Base-by-base conservation (phyloP, 2,329 filamentous ascomycete genomes). In the Ascochyta pisi region DNA sequence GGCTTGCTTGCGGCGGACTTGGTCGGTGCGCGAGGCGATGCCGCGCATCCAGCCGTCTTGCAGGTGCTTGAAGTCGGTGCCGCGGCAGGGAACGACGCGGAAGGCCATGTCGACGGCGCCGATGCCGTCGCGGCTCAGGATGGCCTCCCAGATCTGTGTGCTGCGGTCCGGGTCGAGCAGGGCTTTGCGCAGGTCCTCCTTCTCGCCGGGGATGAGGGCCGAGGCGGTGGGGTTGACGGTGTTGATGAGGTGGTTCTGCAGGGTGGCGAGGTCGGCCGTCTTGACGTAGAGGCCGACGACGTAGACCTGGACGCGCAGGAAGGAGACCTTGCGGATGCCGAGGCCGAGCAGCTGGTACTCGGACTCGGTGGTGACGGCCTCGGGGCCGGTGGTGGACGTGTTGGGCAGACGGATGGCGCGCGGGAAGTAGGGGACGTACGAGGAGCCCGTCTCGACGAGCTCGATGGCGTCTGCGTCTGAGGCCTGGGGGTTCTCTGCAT, bases 41-140 rank as follows among this genome's bases (percentile, higher is more conserved):
- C 91, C 90, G 6, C 92, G 86, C 56, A 97, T 91, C 80, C 93
- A 96, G 1, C 91, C 95, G 71, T 99, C 95, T 37, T 94, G 86
- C 60, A 99, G 77, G 75, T 99, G 95, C 63, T 89, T 86, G 76
- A 97, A 98, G 76, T 98, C 93, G 16, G 95, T 99, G 76, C 96
- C 92, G 34, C 92, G 84, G n/a, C 92, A 92, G 0, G 95, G 95
- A 3, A 94, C 87, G 61, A 99, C 89, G 41, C 94, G 85, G 78
- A 96, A 87, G 0, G 88, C 85, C 24, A 88, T 94, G 50, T 92
- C 83, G n/a, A 94, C 85, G 3, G 63, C 69, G n/a, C 56, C 57
- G 3, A 65, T 37, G 16, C 85, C 82, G 0, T 87, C 80, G 54
- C 81, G 80, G 34, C 50, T 54, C 24, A 98, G 78, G 3, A 96